These are phyloP conservation scores for Candida yuanshanica DNA, from an alignment of 805 yeast species.

Conservation along the genomic window DNA sequence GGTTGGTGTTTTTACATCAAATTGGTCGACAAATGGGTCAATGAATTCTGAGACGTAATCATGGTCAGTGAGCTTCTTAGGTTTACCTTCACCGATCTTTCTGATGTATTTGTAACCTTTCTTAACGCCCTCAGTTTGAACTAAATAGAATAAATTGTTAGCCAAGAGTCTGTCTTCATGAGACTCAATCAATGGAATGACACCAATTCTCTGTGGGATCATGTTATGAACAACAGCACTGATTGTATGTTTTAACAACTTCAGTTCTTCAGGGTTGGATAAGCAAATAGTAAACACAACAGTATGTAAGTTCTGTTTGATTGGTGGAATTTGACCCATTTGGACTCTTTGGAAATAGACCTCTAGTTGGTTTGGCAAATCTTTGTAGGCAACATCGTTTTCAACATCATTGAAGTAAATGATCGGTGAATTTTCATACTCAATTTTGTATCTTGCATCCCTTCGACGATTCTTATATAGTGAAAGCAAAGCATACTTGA, in stretches of 20 bases:
- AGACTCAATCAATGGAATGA: conserved; percentile 52
- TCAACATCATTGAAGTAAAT: conserved; percentile 78
- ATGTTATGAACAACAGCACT: conserved; percentile 46
- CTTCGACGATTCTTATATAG: conserved; percentile 13
- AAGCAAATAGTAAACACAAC: conserved; percentile 64
- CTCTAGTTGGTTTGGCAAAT: conserved; percentile 38
- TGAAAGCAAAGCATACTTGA: conserved; percentile 32
- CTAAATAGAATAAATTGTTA: conserved; percentile 15
- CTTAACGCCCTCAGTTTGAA: conserved; percentile 11
- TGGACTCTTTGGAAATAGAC: conserved; percentile 41
- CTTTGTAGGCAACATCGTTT: conserved; percentile 46
- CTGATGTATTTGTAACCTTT: conserved; percentile 16
- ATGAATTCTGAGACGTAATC: conserved; percentile 18
- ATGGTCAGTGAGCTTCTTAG: conserved; percentile 10
- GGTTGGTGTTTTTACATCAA: conserved; percentile 42
- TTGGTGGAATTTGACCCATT: conserved; percentile 61
- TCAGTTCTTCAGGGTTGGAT: conserved; percentile 44
- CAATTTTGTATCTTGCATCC: conserved; percentile 24
- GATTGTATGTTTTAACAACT: conserved; percentile 44
- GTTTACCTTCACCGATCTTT: conserved; percentile 6
- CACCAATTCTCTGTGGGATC: conserved; percentile 75
- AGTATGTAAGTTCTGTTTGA: conserved; percentile 71
- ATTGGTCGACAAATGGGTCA: conserved; percentile 25
- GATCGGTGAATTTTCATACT: conserved; percentile 32
- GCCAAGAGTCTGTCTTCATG: conserved; percentile 15